phyloP scores from a whole-genome alignment of 352 stramenopile species.

The Globisporangium heterothallicum region DNA sequence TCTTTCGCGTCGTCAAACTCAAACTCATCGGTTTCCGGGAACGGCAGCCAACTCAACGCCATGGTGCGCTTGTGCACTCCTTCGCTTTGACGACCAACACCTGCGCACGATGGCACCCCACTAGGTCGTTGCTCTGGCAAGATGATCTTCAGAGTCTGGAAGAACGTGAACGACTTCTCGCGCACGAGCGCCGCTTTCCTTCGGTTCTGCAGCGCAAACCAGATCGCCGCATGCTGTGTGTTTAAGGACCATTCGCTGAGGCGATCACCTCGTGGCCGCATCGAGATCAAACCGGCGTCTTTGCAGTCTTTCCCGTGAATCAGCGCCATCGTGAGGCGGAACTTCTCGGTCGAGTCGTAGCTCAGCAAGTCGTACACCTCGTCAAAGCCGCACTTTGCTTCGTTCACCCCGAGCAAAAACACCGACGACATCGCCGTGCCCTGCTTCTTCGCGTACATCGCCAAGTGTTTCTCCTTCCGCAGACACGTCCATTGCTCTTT shows the following conservation, averaged over 20 bases:
- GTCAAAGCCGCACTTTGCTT: slow-evolving; percentile 50
- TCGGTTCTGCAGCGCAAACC: slow-evolving; percentile 50
- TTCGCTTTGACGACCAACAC: slow-evolving; percentile 25
- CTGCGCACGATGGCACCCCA: slow-evolving; percentile 4
- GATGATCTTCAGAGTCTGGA: slow-evolving; percentile 60
- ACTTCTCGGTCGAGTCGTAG: slow-evolving; percentile 47
- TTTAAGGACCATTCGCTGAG: slow-evolving; percentile 27
- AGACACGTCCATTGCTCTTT: slow-evolving; percentile 55
- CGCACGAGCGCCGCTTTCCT: slow-evolving; percentile 41
- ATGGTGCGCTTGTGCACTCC: slow-evolving; percentile 53
- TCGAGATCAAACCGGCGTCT: slow-evolving; percentile 44
- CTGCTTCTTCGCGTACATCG: slow-evolving; percentile 50
- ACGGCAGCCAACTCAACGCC: slow-evolving; percentile 54
- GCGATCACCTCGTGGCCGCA: slow-evolving; percentile 26
- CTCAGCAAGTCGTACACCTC: slow-evolving; percentile 53
- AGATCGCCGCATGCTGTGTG: slow-evolving; percentile 55
- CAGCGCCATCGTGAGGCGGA: slow-evolving; percentile 58
- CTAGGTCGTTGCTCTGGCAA: slow-evolving; percentile 26
- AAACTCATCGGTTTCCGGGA: slow-evolving; percentile 18
- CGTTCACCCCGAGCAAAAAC: slow-evolving; percentile 57
- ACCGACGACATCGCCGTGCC: slow-evolving; percentile 24
- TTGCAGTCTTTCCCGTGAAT: slow-evolving; percentile 51
- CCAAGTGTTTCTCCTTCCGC: slow-evolving; percentile 39
- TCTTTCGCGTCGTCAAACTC: slow-evolving; percentile 16
- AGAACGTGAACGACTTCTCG: slow-evolving; percentile 55